Conservation (phyloP, 345 rosid species). For the Heritiera fomes region DNA sequence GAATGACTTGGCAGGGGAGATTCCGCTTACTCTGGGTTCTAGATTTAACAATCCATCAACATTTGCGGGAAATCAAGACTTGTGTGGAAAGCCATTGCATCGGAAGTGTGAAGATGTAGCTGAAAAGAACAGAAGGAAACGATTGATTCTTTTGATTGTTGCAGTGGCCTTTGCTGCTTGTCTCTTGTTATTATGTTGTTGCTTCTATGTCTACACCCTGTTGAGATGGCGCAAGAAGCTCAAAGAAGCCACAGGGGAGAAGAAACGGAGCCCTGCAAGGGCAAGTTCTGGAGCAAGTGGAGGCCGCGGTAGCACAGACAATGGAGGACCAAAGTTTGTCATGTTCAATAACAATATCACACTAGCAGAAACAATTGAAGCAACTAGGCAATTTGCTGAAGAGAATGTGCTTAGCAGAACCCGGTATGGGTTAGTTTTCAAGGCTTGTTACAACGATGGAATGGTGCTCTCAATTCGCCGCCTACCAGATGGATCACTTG, state of each 20-base stretch:
- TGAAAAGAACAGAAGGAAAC: constrained; percentile 52
- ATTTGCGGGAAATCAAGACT: constrained; percentile 52
- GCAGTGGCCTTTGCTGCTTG: constrained; percentile 57
- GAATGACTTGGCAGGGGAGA: constrained; percentile 70
- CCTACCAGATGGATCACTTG: constrained; percentile 59
- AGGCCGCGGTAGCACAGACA: constrained; percentile 81
- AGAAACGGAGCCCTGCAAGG: constrained; percentile 82
- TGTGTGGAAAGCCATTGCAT: constrained; percentile 75
- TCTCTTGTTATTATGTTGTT: constrained; percentile 71
- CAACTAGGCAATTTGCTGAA: constrained; percentile 86
- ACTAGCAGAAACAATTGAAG: constrained; percentile 80
- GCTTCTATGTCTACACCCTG: constrained; percentile 80
- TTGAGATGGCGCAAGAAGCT: constrained; percentile 84
- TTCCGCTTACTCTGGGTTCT: constrained; percentile 58
- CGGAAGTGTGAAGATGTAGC: constrained; percentile 43
- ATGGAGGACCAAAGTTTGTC: constrained; percentile 84
- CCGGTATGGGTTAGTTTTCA: constrained; percentile 71
- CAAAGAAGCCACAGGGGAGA: constrained; percentile 71
- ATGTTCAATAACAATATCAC: constrained; percentile 95
- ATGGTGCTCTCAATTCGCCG: constrained; percentile 89
- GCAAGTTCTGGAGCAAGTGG: constrained; percentile 77
- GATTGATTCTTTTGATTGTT: constrained; percentile 56
- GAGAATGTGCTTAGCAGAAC: constrained; percentile 90
- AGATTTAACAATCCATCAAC: constrained; percentile 59
- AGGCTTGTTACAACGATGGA: constrained; percentile 84